A percentile compares a stretch with the other conserved stretches of the same genome.
These are phyloP conservation scores for Alternaria panax DNA, from an alignment of 2,329 filamentous ascomycete species.

Conservation along the genomic window DNA sequence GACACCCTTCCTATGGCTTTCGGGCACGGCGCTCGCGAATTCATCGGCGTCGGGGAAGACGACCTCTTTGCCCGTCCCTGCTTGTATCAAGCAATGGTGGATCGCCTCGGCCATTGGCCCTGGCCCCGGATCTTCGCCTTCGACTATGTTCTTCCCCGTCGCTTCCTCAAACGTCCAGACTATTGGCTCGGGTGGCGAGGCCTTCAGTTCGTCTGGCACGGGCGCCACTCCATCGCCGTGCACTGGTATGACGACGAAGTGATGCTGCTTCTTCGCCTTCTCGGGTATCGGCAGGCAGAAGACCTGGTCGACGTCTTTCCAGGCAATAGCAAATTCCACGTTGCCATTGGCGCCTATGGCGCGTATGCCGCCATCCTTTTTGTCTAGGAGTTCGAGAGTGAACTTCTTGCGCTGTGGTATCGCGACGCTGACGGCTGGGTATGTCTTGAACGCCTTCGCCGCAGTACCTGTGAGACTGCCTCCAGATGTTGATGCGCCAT, in stretches of 20 bases:
- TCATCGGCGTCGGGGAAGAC: slow-evolving; percentile 63
- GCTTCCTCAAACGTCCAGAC: slow-evolving; percentile 68
- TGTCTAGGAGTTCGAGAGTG: slow-evolving; percentile 63
- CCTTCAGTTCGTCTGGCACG: slow-evolving; percentile 49
- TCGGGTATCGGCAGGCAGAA: slow-evolving; percentile 70
- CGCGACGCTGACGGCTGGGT: slow-evolving; percentile 65
- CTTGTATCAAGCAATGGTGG: slow-evolving; percentile 49
- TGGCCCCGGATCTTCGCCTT: slow-evolving; percentile 54
- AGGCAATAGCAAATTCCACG: slow-evolving; percentile 62
- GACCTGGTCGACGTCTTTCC: slow-evolving; percentile 63
- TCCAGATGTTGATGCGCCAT: slow-evolving; percentile 22
- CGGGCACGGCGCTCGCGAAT: slow-evolving; percentile 66
- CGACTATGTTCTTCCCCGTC: slow-evolving; percentile 52
- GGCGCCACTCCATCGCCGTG: slow-evolving; percentile 59
- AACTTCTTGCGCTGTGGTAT: slow-evolving; percentile 71
- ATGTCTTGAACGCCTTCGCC: slow-evolving; percentile 40
- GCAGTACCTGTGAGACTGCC: slow-evolving; percentile 31
- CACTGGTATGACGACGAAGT: slow-evolving; percentile 67
- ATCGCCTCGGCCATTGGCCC: slow-evolving; percentile 55
- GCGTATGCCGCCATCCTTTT: slow-evolving; percentile 54
- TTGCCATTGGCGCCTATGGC: slow-evolving; percentile 60
- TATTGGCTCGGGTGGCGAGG: slow-evolving; percentile 60
- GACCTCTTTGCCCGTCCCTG: slow-evolving; percentile 57
- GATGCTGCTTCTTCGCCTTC: slow-evolving; percentile 68
- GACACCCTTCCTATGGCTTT: slow-evolving; percentile 68